Evolutionary conservation across 73 alveolate species (phyloP), one percentile per base, ranked within the genome.

Genomic region (Paramecium bursaria): DNA sequence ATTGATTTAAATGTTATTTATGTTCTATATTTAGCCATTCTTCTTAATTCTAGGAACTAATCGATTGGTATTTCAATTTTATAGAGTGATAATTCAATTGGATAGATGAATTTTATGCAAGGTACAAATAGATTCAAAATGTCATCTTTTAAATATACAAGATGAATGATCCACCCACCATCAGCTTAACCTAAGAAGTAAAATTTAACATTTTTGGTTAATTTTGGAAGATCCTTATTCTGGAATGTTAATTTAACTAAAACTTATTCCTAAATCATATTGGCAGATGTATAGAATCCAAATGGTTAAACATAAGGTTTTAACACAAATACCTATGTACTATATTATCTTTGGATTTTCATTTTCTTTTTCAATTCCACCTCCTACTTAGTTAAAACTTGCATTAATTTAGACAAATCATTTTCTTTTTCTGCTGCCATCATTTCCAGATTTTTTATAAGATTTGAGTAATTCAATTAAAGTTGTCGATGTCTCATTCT

Each of bases 11-110:
- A 67, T 30, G 82, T 67, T 13, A 67, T 67, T 67, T 67, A 39
- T 13, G 82, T 67, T 67, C 82, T 9, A 67, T 67, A 67, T 67
- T 67, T 67, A 14, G 82, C 82, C 82, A 67, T 67, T 67, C 82
- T 67, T 67, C 82, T 67, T 39, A 67, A 19, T 67, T 67, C 82
- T 35, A 67, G 23, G 44, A 39, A 67, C 35, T 67, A 35, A 67
- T 67, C 82, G 21, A 67, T 67, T 39, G 82, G 82, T 35, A 67
- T 67, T 25, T 15, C 44, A 39, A 67, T 42, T 7, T 35, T 67
- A 19, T 67, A 67, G 17, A 67, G 48, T 35, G 55, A 42, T 67
- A 67, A 67, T 67, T 67, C 82, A 1, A 67, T 67, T 14, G 82
- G 82, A 42, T 35, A 67, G 2, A 67, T 67, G 21, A 35, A 26